phyloP scores from a whole-genome alignment of 257 asterid genomes.

The Solanum chilense region DNA sequence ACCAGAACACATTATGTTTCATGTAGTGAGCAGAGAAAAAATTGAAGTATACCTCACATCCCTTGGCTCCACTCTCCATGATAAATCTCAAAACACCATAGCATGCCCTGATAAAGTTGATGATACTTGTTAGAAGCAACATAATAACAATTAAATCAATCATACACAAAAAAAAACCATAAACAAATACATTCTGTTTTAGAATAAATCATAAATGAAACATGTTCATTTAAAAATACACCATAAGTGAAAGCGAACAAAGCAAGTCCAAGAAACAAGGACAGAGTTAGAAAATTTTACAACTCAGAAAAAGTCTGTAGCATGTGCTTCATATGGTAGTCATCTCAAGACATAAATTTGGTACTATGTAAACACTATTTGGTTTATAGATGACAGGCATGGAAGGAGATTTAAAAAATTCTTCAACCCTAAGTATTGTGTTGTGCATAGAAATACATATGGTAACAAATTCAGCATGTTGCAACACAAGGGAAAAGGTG shows the following conservation, averaged over 20 bases:
- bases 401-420: neutral
- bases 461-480: neutral
- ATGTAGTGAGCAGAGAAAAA: neutral
- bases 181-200: neutral
- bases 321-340: no score
- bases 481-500: neutral
- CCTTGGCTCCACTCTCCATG: constrained; percentile 60
- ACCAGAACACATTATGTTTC: neutral
- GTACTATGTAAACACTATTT: no score
- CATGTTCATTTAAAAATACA: no score
- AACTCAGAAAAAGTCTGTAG: no score
- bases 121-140: neutral
- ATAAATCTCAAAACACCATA: constrained; percentile 51
- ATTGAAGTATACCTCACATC: constrained; percentile 33
- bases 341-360: no score
- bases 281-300: no score
- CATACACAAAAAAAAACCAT: neutral
- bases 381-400: neutral
- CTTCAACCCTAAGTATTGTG: neutral
- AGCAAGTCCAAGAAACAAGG: neutral
- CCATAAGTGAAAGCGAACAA: neutral
- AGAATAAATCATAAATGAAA: neutral
- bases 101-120: constrained; percentile 33
- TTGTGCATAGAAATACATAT: neutral
- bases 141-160: neutral